Percentiles rank a stretch among this genome's conserved stretches.
phyloP scores from a whole-genome alignment of 441 rosid genomes.

The Flueggea neowawraea region DNA sequence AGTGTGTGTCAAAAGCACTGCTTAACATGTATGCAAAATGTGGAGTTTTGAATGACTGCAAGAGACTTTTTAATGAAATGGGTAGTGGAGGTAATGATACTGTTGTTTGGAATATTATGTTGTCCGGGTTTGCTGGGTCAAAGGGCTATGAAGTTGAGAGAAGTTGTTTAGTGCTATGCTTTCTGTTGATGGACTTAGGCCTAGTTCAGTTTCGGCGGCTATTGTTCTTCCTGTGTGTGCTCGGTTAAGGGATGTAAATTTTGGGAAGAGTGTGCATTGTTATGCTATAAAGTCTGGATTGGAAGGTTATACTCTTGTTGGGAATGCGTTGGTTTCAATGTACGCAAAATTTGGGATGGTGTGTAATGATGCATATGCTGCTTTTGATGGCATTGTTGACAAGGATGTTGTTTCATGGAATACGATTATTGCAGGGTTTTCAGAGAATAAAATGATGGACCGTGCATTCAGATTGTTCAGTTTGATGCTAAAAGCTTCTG shows the following conservation, averaged over 20 bases:
- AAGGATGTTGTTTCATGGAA: conserved; percentile 94
- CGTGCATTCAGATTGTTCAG: conserved; percentile 55
- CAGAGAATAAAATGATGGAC: conserved; percentile 51
- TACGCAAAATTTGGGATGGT: conserved; percentile 71
- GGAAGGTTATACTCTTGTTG: conserved; percentile 58
- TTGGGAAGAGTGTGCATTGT: conserved; percentile 56
- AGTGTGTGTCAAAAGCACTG: conserved; percentile 55
- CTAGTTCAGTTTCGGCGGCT: conserved; percentile 60
- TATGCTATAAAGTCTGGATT: conserved; percentile 55
- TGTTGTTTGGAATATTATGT: conserved; percentile 77
- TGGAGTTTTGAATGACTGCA: conserved; percentile 50
- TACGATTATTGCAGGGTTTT: conserved; percentile 81
- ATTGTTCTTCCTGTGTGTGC: conserved; percentile 69
- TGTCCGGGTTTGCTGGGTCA: conserved; percentile 63
- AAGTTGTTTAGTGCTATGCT: conserved; percentile 52
- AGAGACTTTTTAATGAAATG: conserved; percentile 50
- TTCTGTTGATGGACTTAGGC: conserved; percentile 34
- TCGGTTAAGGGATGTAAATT: conserved; percentile 40
- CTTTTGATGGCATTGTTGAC: conserved; percentile 46
- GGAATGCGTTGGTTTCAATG: conserved; percentile 77
- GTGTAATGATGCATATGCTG: conserved; percentile 42
- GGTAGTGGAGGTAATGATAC: conserved; percentile 47
- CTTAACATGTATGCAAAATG: conserved; percentile 87
- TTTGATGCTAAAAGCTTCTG: conserved; percentile 47
- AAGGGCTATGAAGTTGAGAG: conserved; percentile 35